Evolutionary conservation across 306 rosid genomes (phyloP).

Genomic region (Gastrolobium bilobum): DNA sequence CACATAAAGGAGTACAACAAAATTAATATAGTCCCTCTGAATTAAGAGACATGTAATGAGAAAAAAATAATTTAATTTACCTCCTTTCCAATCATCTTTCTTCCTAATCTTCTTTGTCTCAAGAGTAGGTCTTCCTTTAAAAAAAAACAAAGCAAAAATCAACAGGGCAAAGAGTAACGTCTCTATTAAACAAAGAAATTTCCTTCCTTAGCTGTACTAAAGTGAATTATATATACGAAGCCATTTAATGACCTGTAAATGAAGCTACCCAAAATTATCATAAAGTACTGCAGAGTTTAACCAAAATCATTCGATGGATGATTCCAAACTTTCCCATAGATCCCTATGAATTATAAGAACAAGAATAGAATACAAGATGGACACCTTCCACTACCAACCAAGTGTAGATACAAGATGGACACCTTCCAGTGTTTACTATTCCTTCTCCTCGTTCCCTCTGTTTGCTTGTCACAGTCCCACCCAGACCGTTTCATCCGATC

Average conservation of each 20-base stretch:
- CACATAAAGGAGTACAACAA: too few relatives aligned
- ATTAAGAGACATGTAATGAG: too few relatives aligned
- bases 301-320: not conserved
- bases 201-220: constrained; percentile 10
- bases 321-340: too few relatives aligned
- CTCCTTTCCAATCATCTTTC: too few relatives aligned
- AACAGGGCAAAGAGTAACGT: too few relatives aligned
- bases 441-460: constrained; percentile 22
- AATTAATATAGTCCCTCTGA: too few relatives aligned
- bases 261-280: constrained; percentile 7
- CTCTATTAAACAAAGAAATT: constrained; percentile 23
- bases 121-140: too few relatives aligned
- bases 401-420: constrained; percentile 38
- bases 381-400: not conserved
- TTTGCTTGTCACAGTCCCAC: constrained; percentile 45
- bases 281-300: not conserved
- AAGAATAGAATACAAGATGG: too few relatives aligned
- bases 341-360: too few relatives aligned
- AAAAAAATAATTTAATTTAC: too few relatives aligned
- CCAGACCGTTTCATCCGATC: constrained; percentile 55
- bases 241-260: not conserved
- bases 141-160: too few relatives aligned
- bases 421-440: constrained; percentile 29
- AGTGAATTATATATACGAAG: not conserved
- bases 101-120: too few relatives aligned